Evolutionary conservation across 768 basidiomycete species (phyloP).

Genomic region (Pholiota microspora): DNA sequence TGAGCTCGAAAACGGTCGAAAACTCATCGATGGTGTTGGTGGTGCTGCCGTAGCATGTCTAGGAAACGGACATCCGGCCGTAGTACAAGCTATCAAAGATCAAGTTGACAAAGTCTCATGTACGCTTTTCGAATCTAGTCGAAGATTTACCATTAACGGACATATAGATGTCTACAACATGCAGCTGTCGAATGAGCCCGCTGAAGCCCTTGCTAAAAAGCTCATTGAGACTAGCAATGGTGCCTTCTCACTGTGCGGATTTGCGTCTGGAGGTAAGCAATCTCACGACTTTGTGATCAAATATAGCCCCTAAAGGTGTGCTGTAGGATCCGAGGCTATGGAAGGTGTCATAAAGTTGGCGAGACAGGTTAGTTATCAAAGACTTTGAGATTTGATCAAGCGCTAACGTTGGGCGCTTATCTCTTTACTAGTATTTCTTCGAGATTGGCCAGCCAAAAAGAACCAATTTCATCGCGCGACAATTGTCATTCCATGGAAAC

Average conservation of each 20-base stretch:
- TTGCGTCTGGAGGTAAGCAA: conserved; percentile 67
- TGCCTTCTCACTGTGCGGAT: conserved; percentile 69
- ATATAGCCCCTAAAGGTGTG: not conserved
- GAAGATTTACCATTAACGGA: not conserved
- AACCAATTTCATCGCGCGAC: conserved; percentile 74
- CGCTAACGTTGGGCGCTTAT: not conserved
- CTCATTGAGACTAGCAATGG: conserved; percentile 68
- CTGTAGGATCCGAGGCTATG: conserved; percentile 83
- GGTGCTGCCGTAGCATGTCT: conserved; percentile 84
- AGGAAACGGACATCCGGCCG: conserved; percentile 71
- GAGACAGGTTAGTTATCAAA: conserved; percentile 54
- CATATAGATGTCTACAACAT: conserved; percentile 79
- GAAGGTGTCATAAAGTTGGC: conserved; percentile 82
- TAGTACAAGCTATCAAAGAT: conserved; percentile 72
- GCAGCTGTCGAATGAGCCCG: conserved; percentile 79
- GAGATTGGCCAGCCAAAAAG: conserved; percentile 71
- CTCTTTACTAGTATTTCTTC: conserved; percentile 53
- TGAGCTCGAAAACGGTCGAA: conserved; percentile 65
- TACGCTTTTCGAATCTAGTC: conserved; percentile 31
- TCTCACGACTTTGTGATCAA: not conserved
- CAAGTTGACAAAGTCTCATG: conserved; percentile 79
- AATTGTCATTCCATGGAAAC: conserved; percentile 85
- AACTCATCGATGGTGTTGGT: conserved; percentile 76
- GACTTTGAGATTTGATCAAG: not conserved
- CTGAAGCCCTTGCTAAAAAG: conserved; percentile 72